phyloP scores from a whole-genome alignment of 2,329 filamentous ascomycete species.

The Alternaria gansuensis region DNA sequence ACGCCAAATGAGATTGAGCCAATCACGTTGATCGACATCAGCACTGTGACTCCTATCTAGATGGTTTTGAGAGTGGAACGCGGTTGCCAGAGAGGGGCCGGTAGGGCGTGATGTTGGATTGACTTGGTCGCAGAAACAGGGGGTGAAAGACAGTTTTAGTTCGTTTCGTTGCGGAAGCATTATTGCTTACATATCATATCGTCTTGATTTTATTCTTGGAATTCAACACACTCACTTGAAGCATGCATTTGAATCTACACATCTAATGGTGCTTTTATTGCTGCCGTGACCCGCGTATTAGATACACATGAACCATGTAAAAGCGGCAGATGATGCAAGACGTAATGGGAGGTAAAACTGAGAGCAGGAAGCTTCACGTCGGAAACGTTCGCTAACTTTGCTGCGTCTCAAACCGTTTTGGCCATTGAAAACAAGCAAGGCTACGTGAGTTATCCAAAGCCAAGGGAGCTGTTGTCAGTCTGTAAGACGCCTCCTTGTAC shows the following conservation, averaged over 20 bases:
- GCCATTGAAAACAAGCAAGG: too few species aligned
- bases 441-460: background rate
- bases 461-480: background rate
- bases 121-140: background rate
- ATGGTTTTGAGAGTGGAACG: background rate
- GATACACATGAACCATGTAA: too few species aligned
- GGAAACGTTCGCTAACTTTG: too few species aligned
- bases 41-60: constrained; percentile 2
- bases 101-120: background rate
- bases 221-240: background rate
- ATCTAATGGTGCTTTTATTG: background rate
- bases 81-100: too few species aligned
- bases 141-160: background rate
- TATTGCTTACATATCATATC: background rate
- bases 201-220: background rate
- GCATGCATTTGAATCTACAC: background rate
- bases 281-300: background rate
- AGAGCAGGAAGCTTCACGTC: too few species aligned
- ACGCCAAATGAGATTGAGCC: constrained; percentile 13
- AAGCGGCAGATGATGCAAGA: too few species aligned
- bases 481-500: background rate
- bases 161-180: too few species aligned
- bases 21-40: constrained; percentile 15
- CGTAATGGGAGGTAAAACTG: too few species aligned
- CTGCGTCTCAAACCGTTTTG: too few species aligned